Evolutionary conservation across 1,139 yeast genomes (phyloP).

Genomic region (Debaryomyces subglobosus): DNA sequence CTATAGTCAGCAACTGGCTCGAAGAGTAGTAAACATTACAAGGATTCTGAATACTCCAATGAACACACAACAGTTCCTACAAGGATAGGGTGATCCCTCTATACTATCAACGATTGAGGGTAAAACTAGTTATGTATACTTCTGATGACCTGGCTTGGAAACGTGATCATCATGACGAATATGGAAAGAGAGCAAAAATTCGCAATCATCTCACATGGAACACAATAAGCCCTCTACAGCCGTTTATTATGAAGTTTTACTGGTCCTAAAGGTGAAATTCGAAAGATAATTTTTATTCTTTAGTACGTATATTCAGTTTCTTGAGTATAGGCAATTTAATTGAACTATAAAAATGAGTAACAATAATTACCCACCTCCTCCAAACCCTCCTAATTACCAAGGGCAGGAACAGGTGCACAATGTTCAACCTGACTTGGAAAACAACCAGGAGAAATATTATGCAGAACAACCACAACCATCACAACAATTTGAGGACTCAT

Average conservation of each 20-base stretch:
- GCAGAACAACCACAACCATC: conserved; percentile 39
- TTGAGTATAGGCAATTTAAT: not conserved
- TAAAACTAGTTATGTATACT: not conserved
- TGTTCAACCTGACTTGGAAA: conserved; percentile 30
- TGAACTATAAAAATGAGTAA: conserved; percentile 1
- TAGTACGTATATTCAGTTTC: not conserved
- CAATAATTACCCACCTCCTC: conserved; percentile 7
- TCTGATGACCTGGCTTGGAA: not conserved
- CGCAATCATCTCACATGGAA: conserved; percentile 9
- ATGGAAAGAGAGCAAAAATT: conserved; percentile 3
- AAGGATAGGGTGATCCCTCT: too few relatives aligned
- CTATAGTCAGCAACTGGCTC: not conserved
- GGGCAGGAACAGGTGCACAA: conserved; percentile 9
- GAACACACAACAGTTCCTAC: too few relatives aligned
- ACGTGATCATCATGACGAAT: conserved; percentile 4
- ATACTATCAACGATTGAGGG: not conserved
- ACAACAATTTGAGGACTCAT: conserved; percentile 61
- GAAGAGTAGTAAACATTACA: too few relatives aligned
- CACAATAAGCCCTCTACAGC: conserved; percentile 6
- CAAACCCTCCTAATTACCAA: conserved; percentile 8
- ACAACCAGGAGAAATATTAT: conserved; percentile 24
- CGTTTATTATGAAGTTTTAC: not conserved
- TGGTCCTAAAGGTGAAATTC: not conserved
- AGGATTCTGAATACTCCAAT: too few relatives aligned
- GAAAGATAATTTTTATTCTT: not conserved